Evolutionary conservation across 1,139 yeast species (phyloP).

Genomic region (Scheffersomyces lignicola): DNA sequence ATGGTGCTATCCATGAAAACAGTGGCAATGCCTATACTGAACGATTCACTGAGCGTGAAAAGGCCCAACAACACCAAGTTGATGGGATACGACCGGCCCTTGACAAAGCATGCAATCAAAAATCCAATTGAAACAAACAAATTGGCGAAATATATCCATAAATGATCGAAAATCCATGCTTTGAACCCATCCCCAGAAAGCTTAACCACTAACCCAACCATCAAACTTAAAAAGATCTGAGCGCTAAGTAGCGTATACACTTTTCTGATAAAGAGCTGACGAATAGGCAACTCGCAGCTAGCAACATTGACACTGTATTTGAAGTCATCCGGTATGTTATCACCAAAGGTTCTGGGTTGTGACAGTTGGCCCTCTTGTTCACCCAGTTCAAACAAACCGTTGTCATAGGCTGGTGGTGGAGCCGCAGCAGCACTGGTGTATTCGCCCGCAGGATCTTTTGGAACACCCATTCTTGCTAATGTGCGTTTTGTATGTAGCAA

Average conservation of each 20-base stretch:
- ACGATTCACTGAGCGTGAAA: constrained; percentile 76
- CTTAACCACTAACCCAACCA: constrained; percentile 54
- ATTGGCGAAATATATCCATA: constrained; percentile 61
- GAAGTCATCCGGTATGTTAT: constrained; percentile 72
- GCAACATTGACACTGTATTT: constrained; percentile 79
- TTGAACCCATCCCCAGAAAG: constrained; percentile 48
- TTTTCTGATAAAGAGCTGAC: constrained; percentile 75
- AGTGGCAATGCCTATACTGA: constrained; percentile 68
- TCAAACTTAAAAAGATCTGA: constrained; percentile 64
- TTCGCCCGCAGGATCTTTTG: constrained; percentile 1
- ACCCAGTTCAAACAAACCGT: background rate
- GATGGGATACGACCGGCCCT: constrained; percentile 64
- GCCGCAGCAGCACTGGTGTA: background rate
- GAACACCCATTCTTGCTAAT: too few species aligned
- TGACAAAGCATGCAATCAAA: constrained; percentile 58
- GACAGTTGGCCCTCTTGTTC: background rate
- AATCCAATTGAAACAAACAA: constrained; percentile 61
- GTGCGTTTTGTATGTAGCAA: too few species aligned
- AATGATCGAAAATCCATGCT: constrained; percentile 59
- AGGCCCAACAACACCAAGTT: constrained; percentile 57
- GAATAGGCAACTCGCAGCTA: constrained; percentile 71
- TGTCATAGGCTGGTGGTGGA: constrained; percentile 2
- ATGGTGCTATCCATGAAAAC: constrained; percentile 63
- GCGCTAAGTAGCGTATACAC: constrained; percentile 71
- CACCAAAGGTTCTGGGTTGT: constrained; percentile 31